These are phyloP conservation scores for Vigna mungo DNA, from an alignment of 306 rosid species.

Conservation along the genomic window DNA sequence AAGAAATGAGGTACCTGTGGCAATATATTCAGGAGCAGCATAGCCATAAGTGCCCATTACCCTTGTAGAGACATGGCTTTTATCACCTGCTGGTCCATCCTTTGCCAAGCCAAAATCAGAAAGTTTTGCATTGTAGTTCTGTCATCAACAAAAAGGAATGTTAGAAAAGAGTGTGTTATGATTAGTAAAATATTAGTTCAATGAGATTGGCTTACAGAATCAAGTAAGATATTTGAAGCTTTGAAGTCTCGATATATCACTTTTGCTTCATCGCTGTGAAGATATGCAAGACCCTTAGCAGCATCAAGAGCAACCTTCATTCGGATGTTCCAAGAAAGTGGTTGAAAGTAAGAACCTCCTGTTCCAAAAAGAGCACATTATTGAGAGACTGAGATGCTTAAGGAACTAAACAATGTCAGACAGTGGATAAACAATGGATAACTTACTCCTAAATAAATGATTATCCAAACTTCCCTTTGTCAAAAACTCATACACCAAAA, in stretches of 20 bases:
- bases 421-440: conserved; percentile 31
- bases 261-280: conserved; percentile 92
- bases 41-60: conserved; percentile 98
- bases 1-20: conserved; percentile 71
- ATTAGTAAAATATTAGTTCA: conserved; percentile 29
- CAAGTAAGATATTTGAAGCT: conserved; percentile 82
- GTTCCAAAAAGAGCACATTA: conserved; percentile 39
- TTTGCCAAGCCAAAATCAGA: conserved; percentile 98
- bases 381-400: conserved; percentile 17
- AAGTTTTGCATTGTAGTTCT: conserved; percentile 82
- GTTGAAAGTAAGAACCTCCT: conserved; percentile 91
- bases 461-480: conserved; percentile 91
- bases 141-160: conserved; percentile 42
- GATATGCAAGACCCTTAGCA: conserved; percentile 94
- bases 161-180: conserved; percentile 36
- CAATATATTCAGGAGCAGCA: conserved; percentile 98
- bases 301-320: conserved; percentile 90
- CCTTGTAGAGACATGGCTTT: conserved; percentile 93
- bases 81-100: conserved; percentile 89
- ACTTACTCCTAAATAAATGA: conserved; percentile 94
- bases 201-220: conserved; percentile 58
- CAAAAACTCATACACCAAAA: conserved; percentile 92
- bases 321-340: conserved; percentile 86
- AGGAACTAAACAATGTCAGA: conserved; percentile 14
- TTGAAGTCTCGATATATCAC: conserved; percentile 95